Conservation (phyloP, 1,139 yeast genomes). For the Scheffersomyces titani region DNA sequence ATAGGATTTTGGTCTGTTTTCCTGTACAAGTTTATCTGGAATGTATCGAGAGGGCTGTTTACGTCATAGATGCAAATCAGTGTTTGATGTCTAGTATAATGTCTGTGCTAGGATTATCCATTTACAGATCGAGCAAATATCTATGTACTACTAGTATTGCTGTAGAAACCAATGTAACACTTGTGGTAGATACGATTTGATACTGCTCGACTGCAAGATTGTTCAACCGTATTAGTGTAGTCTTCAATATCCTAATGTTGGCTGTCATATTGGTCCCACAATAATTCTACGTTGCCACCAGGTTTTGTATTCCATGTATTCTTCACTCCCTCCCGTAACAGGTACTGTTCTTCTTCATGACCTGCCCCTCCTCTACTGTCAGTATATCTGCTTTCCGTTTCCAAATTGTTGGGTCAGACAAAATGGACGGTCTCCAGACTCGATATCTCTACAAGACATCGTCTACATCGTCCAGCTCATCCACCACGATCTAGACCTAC, state of each 20-base stretch:
- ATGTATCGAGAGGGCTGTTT: neutral
- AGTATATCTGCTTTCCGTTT: neutral
- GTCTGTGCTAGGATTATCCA: too few relatives aligned
- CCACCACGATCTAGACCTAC: neutral
- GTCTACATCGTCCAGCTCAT: neutral
- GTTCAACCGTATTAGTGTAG: neutral
- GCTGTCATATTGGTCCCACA: neutral
- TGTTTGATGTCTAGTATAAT: too few relatives aligned
- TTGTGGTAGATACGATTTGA: neutral
- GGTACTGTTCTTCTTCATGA: neutral
- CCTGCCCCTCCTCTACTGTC: neutral
- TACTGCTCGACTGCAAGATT: neutral
- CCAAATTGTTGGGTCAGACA: neutral
- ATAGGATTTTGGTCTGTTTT: neutral
- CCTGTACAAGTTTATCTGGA: neutral
- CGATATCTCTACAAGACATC: neutral
- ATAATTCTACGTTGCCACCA: neutral
- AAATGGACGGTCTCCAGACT: neutral
- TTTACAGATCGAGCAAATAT: too few relatives aligned
- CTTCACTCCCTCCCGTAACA: neutral
- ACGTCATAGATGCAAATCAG: neutral
- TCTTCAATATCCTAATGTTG: too few relatives aligned
- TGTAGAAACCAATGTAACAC: neutral
- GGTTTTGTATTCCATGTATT: neutral
- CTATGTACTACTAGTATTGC: neutral